phyloP scores from a whole-genome alignment of 345 rosid genomes.

The Acer campestre region DNA sequence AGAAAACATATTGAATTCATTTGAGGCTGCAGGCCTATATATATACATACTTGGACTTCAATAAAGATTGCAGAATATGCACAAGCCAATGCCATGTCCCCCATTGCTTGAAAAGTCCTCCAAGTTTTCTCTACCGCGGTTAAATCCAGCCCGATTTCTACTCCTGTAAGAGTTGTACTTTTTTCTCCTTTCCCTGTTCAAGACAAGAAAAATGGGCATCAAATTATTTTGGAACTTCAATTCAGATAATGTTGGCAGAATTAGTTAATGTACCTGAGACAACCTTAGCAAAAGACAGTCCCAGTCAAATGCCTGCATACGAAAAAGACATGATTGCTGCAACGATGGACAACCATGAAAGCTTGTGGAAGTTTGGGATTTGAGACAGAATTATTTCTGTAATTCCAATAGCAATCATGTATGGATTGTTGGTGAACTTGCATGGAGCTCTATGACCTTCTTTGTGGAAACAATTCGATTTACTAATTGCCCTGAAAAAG shows the following conservation, averaged over 20 bases:
- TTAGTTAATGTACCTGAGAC: constrained; percentile 21
- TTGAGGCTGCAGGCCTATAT: background rate
- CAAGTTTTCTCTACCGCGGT: constrained; percentile 19
- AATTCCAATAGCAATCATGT: constrained; percentile 58
- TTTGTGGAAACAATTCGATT: constrained; percentile 64
- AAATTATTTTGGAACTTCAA: too few species aligned
- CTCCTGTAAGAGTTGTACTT: too few species aligned
- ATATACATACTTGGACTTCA: constrained; percentile 20
- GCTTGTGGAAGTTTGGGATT: constrained; percentile 49
- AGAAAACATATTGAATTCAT: background rate
- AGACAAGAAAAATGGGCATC: too few species aligned
- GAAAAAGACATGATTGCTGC: constrained; percentile 56
- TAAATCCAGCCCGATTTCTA: constrained; percentile 18
- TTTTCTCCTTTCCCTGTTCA: too few species aligned
- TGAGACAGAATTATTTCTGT: constrained; percentile 47
- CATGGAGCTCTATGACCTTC: constrained; percentile 50
- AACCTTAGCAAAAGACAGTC: constrained; percentile 45
- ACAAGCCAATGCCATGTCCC: constrained; percentile 25
- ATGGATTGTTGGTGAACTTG: constrained; percentile 47
- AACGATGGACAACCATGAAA: constrained; percentile 53
- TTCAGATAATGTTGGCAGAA: too few species aligned
- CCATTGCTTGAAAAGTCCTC: constrained; percentile 28
- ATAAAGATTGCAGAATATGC: constrained; percentile 22
- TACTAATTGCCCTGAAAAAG: constrained; percentile 40
- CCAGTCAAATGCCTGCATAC: constrained; percentile 50